phyloP scores from a whole-genome alignment of 2,329 filamentous ascomycete species.

The Venturia carpophila region DNA sequence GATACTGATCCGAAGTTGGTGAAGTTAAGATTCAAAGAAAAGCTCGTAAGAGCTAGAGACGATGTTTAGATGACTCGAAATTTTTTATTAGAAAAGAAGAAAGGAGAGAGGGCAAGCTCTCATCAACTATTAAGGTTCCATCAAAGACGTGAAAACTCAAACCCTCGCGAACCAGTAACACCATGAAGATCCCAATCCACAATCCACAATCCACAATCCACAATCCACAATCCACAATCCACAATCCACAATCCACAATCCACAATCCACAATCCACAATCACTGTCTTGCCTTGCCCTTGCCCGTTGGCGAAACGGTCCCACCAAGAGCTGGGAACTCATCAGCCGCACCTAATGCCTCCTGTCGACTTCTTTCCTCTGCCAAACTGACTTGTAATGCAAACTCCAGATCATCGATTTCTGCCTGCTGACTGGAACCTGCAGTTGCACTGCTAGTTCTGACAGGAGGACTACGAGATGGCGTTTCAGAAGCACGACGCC shows the following conservation, averaged over 20 bases:
- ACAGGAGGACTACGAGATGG: slow-evolving; percentile 26
- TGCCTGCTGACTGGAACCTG: slow-evolving; percentile 18
- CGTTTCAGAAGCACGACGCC: slow-evolving; percentile 24
- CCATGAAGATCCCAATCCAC: not conserved
- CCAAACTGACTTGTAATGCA: slow-evolving; percentile 54
- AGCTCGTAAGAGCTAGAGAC: no score
- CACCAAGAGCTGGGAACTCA: slow-evolving; percentile 13
- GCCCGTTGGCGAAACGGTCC: not conserved
- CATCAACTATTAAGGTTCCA: not conserved
- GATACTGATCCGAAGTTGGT: no score
- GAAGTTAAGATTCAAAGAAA: no score
- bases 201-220: no score
- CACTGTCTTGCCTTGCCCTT: slow-evolving; percentile 14
- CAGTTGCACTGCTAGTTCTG: slow-evolving; percentile 23
- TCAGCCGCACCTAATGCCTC: slow-evolving; percentile 17
- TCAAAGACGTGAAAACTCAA: not conserved
- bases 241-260: no score
- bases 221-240: no score
- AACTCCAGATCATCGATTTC: slow-evolving; percentile 54
- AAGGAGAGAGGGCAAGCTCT: not conserved
- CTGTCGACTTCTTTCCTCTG: slow-evolving; percentile 47
- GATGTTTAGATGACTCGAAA: not conserved
- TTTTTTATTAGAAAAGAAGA: not conserved
- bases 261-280: not conserved
- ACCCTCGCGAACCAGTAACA: not conserved